These are phyloP conservation scores for Nyctanthes arbortristis DNA, from an alignment of 257 asterid species.

Conservation along the genomic window DNA sequence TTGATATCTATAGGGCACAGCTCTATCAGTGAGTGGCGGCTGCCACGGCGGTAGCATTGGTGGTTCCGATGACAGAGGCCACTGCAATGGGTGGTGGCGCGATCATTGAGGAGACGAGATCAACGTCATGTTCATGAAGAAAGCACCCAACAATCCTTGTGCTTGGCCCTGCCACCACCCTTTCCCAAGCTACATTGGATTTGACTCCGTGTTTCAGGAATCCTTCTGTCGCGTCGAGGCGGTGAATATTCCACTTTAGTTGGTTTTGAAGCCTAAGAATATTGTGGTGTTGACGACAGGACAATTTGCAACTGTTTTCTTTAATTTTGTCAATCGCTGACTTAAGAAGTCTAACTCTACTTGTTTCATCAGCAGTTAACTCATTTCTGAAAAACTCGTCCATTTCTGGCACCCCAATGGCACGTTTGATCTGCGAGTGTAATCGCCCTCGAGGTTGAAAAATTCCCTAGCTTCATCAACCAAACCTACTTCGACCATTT, in stretches of 20 bases:
- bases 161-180: slow-evolving; percentile 9
- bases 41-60: slow-evolving; percentile 23
- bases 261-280: slow-evolving; percentile 14
- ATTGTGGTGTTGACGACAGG: slow-evolving; percentile 22
- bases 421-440: neutral
- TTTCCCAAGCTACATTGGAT: slow-evolving; percentile 19
- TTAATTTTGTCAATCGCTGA: slow-evolving; percentile 26
- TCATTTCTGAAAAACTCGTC: slow-evolving; percentile 19
- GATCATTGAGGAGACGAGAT: neutral
- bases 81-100: slow-evolving; percentile 3
- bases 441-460: slow-evolving; percentile 8
- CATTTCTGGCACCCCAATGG: slow-evolving; percentile 25
- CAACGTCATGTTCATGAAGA: neutral
- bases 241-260: slow-evolving; percentile 21
- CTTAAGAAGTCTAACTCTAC: slow-evolving; percentile 3
- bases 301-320: slow-evolving; percentile 20
- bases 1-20: neutral
- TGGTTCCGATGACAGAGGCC: slow-evolving; percentile 13
- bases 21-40: slow-evolving; percentile 29
- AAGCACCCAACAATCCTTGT: slow-evolving; percentile 1
- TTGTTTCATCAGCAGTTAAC: neutral
- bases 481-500: slow-evolving; percentile 22
- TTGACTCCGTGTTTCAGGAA: neutral
- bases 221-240: slow-evolving; percentile 25
- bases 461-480: slow-evolving; percentile 28